Conservation (phyloP, 768 basidiomycete genomes). For the Rhizopogon sp. region DNA sequence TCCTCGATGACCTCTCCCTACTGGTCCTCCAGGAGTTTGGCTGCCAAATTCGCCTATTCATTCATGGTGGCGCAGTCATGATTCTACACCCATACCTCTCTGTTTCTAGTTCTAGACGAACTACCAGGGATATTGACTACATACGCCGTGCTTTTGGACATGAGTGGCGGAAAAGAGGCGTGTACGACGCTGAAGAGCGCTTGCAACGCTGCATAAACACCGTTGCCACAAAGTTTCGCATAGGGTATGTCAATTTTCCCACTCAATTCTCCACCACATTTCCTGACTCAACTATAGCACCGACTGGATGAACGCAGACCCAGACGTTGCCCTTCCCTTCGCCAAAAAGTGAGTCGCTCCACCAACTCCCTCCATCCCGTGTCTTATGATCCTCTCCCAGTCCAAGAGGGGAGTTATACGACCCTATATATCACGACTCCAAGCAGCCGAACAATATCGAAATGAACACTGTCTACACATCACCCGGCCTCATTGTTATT, state of each 20-base stretch:
- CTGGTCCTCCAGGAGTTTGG: conserved; percentile 43
- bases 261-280: not conserved
- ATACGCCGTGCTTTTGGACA: conserved; percentile 55
- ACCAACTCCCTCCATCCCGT: conserved; percentile 3
- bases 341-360: conserved; percentile 47
- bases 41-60: conserved; percentile 52
- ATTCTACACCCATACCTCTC: conserved; percentile 49
- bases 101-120: conserved; percentile 37
- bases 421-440: conserved; percentile 57
- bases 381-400: conserved; percentile 9
- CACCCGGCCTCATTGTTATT: conserved; percentile 49
- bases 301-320: conserved; percentile 79
- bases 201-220: conserved; percentile 50
- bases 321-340: conserved; percentile 68
- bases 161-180: conserved; percentile 46
- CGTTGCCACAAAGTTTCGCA: conserved; percentile 43
- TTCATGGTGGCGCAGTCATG: conserved; percentile 75
- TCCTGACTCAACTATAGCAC: conserved; percentile 10
- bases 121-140: conserved; percentile 67
- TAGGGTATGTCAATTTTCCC: conserved; percentile 34
- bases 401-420: conserved; percentile 31
- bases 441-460: conserved; percentile 45
- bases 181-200: conserved; percentile 48
- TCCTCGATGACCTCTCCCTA: conserved; percentile 50
- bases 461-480: conserved; percentile 53